A percentile compares a stretch with the other conserved stretches of the same genome.
Conservation (phyloP, 1,139 yeast species). For the Pneumocystis oryctolagi region DNA sequence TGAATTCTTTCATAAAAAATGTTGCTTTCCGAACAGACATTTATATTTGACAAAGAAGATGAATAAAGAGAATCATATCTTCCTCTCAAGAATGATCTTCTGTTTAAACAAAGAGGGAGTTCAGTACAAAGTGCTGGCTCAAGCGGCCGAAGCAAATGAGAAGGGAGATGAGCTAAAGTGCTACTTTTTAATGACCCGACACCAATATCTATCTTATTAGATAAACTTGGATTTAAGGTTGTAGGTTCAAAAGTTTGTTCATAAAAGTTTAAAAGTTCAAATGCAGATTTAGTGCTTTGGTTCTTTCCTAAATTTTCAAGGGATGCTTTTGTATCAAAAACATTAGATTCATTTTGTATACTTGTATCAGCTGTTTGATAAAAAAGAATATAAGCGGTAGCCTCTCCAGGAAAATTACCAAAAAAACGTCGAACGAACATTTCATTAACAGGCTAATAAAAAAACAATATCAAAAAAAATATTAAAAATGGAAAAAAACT, state of each 20-base stretch:
- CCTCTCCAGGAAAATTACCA: slow-evolving; percentile 78
- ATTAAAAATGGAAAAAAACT: background rate
- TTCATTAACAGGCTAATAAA: slow-evolving; percentile 59
- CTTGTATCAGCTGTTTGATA: slow-evolving; percentile 33
- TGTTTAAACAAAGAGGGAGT: background rate
- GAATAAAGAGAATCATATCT: background rate
- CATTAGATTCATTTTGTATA: background rate
- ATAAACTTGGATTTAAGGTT: background rate
- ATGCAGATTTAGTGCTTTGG: background rate
- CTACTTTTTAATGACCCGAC: background rate
- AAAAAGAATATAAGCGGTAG: slow-evolving; percentile 80
- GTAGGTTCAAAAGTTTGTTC: background rate
- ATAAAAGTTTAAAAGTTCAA: no score
- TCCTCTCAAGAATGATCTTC: background rate
- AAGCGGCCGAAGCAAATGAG: background rate
- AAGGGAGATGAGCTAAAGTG: background rate
- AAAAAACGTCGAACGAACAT: slow-evolving; percentile 70
- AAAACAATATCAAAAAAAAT: background rate
- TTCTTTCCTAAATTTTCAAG: background rate
- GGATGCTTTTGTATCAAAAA: background rate
- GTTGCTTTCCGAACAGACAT: background rate
- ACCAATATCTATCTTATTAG: background rate
- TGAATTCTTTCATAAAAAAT: no score
- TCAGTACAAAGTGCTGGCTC: background rate
- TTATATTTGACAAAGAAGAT: background rate